Evolutionary conservation across 495 filamentous ascomycete genomes (phyloP).

Genomic region (Tuber melanosporum): DNA sequence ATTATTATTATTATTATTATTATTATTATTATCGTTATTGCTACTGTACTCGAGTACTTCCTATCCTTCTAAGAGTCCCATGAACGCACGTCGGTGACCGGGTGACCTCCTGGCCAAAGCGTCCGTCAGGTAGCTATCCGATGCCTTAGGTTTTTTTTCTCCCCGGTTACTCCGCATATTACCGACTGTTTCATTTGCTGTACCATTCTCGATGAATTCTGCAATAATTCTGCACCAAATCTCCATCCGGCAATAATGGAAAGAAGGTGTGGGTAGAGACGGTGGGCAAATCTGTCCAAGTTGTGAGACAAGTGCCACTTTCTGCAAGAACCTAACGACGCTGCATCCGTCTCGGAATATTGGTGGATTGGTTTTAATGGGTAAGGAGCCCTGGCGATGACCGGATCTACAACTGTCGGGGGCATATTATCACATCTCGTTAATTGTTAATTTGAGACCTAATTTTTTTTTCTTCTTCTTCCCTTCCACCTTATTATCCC

Average conservation of each 20-base stretch:
- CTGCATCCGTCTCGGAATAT: constrained; percentile 6
- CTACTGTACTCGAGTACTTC: background rate
- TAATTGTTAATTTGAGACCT: constrained; percentile 4
- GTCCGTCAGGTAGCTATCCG: background rate
- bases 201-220: background rate
- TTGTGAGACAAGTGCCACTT: constrained; percentile 1
- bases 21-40: background rate
- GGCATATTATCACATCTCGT: background rate
- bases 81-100: constrained; percentile 2
- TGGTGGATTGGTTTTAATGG: background rate
- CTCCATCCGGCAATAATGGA: background rate
- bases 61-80: background rate
- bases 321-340: constrained; percentile 2
- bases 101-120: constrained; percentile 1
- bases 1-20: background rate
- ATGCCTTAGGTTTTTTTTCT: background rate
- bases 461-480: background rate
- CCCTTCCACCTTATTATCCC: background rate
- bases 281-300: background rate
- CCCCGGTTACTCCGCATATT: background rate
- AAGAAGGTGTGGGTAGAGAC: background rate
- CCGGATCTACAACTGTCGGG: background rate
- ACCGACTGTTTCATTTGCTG: background rate
- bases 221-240: background rate
- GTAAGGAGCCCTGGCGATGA: background rate